phyloP scores from a whole-genome alignment of 176 grass and related monocot species.

The Neostapfia colusana region DNA sequence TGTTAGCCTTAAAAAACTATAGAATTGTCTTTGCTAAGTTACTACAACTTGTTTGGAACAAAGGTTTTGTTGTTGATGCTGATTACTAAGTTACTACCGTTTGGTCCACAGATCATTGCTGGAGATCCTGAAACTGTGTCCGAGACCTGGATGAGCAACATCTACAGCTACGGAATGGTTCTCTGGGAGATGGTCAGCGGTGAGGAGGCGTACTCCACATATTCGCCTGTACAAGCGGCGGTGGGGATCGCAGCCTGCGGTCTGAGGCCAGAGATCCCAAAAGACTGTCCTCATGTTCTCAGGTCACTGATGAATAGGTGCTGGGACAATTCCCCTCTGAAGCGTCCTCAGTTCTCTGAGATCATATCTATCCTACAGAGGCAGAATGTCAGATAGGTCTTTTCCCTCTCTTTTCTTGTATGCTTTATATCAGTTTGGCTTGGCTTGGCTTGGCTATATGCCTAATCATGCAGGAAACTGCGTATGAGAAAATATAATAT shows the following conservation, averaged over 20 bases:
- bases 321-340: conserved; percentile 81
- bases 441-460: conserved; percentile 53
- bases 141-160: conserved; percentile 95
- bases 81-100: conserved; percentile 31
- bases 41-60: background rate
- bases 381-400: conserved; percentile 73
- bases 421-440: conserved; percentile 45
- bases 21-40: conserved; percentile 32
- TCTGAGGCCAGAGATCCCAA: conserved; percentile 85
- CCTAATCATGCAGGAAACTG: conserved; percentile 52
- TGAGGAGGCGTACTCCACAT: conserved; percentile 91
- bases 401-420: background rate
- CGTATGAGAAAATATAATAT: conserved; percentile 55
- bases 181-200: conserved; percentile 91
- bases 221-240: conserved; percentile 92
- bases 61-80: no score
- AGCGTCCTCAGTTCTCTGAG: conserved; percentile 85
- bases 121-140: conserved; percentile 88
- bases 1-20: background rate
- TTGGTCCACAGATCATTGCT: conserved; percentile 67
- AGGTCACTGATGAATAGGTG: conserved; percentile 79
- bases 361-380: conserved; percentile 72
- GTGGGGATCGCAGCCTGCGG: conserved; percentile 92
- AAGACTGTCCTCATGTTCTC: conserved; percentile 75
- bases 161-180: conserved; percentile 94